These are phyloP conservation scores for Populus ilicifolia DNA, from an alignment of 345 rosid species.

Conservation along the genomic window DNA sequence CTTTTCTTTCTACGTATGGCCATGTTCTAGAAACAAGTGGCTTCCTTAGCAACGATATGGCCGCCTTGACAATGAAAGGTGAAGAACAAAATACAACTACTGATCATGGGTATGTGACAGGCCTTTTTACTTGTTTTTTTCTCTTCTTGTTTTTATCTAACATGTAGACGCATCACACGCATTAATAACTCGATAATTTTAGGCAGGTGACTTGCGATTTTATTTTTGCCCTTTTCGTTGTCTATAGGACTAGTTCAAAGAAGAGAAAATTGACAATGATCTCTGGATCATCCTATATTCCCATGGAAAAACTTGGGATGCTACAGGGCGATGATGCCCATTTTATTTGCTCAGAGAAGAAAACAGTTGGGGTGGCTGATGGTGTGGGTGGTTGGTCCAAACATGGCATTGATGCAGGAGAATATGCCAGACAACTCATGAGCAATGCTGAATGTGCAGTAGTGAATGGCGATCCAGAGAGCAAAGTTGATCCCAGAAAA, in stretches of 20 bases:
- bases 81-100: no score
- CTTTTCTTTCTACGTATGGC: no score
- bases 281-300: slow-evolving; percentile 14
- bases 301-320: not conserved
- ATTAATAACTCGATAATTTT: no score
- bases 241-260: not conserved
- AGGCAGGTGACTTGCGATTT: not conserved
- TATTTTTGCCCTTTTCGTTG: not conserved
- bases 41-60: no score
- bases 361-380: slow-evolving; percentile 20
- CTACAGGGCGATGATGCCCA: slow-evolving; percentile 17
- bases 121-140: no score
- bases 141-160: no score
- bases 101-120: no score
- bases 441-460: slow-evolving; percentile 2
- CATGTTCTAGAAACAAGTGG: no score
- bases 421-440: slow-evolving; percentile 16
- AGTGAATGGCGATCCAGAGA: no score
- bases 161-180: no score
- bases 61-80: no score
- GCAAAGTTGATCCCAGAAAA: slow-evolving; percentile 7
- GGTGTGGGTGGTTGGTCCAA: slow-evolving; percentile 16
- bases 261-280: slow-evolving; percentile 2
- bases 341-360: slow-evolving; percentile 17
- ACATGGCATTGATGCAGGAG: slow-evolving; percentile 15